Base-by-base conservation (phyloP, 139 green algal genomes). In the Chlamydomonas sp. region DNA sequence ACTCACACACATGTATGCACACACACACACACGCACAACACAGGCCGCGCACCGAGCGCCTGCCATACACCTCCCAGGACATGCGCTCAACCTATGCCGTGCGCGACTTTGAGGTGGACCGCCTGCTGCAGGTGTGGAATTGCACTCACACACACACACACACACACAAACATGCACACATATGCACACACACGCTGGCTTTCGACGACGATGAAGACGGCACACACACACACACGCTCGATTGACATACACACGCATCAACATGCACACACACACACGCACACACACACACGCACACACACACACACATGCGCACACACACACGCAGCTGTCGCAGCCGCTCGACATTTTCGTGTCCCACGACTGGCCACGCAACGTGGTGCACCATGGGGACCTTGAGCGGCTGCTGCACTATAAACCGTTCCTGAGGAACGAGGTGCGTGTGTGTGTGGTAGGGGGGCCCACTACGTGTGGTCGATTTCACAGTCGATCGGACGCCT, bases 351-450 rank as follows among this genome's bases (percentile, higher is more conserved):
- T 97, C 58, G 73, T 99, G 3, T 94, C 83, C 0, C 95, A 99
- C 85, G 95, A 99, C 82, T 99, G 95, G 95, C 95, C 95, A 5
- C 70, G 80, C 24, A 84, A 86, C 61, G 91, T 99, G 35, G 83
- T 81, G 0, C 59, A 79, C 8, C 84, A 94, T 69, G 95, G 95
- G 29, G 75, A 97, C 83, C 79, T 73, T 24, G 43, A 6, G 3
- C 31, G 58, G 57, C 88, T 99, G 38, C 76, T 98, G 28, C 59
- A 76, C 2, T 74, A 69, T 1, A 99, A 99, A 77, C 65, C 77
- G 2, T 97, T 92, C 77, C 83, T 98, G 57, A 54, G 47, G 2
- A 38, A 71, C 20, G 92, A 97, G 78, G 88, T 95, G 60, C 34
- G 76, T 13, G 3, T 3, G 8, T 20, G 24, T 57, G 16, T 22